Conservation (phyloP, 169 alveolate species). For the Plasmodium relictum region DNA sequence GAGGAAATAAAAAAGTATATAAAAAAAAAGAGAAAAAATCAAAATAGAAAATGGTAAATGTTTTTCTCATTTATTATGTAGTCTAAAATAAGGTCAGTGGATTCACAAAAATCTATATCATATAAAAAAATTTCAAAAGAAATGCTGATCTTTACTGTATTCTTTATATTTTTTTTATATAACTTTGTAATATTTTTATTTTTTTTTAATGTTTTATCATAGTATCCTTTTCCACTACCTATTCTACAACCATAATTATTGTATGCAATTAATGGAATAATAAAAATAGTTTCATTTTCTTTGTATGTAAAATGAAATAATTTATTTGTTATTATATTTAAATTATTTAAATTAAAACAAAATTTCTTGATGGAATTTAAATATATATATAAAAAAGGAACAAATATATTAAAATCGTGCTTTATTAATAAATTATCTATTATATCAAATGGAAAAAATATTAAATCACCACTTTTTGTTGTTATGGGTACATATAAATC, state of each 20-base stretch:
- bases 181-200: background rate
- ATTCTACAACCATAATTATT: constrained; percentile 49
- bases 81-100: constrained; percentile 41
- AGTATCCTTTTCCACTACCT: constrained; percentile 74
- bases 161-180: background rate
- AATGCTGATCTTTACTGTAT: constrained; percentile 25
- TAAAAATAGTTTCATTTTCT: constrained; percentile 29
- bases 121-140: constrained; percentile 47
- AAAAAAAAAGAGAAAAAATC: constrained; percentile 10
- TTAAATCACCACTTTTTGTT: constrained; percentile 25
- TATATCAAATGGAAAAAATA: constrained; percentile 60
- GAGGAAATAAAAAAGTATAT: constrained; percentile 4
- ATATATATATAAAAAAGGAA: constrained; percentile 42
- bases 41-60: constrained; percentile 38
- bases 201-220: constrained; percentile 44
- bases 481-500: constrained; percentile 45
- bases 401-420: constrained; percentile 41
- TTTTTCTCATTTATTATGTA: constrained; percentile 64
- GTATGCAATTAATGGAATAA: constrained; percentile 63
- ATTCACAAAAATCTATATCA: constrained; percentile 45
- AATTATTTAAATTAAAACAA: constrained; percentile 5
- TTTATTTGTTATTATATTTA: constrained; percentile 22
- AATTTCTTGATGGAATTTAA: background rate
- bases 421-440: constrained; percentile 32
- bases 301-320: constrained; percentile 26